Conservation (phyloP, 495 filamentous ascomycete genomes). For the Penicillium coprophilum region DNA sequence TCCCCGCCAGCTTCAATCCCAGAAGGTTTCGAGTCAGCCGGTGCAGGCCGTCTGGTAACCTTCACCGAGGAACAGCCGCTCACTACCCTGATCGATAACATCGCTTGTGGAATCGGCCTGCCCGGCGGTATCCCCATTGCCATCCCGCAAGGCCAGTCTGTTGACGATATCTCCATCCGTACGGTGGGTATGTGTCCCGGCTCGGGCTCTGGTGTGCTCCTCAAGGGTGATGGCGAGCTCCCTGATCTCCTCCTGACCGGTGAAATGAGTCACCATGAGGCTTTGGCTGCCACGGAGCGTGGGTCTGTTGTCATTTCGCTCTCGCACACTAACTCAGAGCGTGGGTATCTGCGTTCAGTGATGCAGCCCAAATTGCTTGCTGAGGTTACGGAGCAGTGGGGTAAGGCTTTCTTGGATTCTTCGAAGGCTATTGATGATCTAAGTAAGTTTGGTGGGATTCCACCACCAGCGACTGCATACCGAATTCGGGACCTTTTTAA, state of each 20-base stretch:
- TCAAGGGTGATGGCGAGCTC: constrained; percentile 55
- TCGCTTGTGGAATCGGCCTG: constrained; percentile 58
- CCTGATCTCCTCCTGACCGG: constrained; percentile 84
- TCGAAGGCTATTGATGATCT: constrained; percentile 31
- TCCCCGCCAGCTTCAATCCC: constrained; percentile 41
- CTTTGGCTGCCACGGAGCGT: constrained; percentile 80
- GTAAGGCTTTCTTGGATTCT: constrained; percentile 40
- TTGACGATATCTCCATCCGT: constrained; percentile 55
- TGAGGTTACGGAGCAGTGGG: constrained; percentile 55
- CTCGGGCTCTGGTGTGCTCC: constrained; percentile 72
- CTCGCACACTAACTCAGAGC: constrained; percentile 89
- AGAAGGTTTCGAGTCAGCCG: constrained; percentile 62
- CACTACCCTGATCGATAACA: constrained; percentile 59
- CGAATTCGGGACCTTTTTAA: constrained; percentile 40
- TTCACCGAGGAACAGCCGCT: constrained; percentile 60
- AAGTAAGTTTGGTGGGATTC: constrained; percentile 23
- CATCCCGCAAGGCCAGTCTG: constrained; percentile 57
- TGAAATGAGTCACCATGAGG: constrained; percentile 90
- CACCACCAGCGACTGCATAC: constrained; percentile 24
- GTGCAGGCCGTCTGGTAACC: constrained; percentile 73
- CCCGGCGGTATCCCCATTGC: constrained; percentile 66
- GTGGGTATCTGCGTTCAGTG: constrained; percentile 70
- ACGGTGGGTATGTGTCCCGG: constrained; percentile 78
- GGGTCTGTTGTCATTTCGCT: constrained; percentile 82
- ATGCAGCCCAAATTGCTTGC: constrained; percentile 64